A percentile compares a stretch with the other conserved stretches of the same genome.
Evolutionary conservation across 2,329 filamentous ascomycete species (phyloP).

Genomic region (Colletotrichum shisoi): DNA sequence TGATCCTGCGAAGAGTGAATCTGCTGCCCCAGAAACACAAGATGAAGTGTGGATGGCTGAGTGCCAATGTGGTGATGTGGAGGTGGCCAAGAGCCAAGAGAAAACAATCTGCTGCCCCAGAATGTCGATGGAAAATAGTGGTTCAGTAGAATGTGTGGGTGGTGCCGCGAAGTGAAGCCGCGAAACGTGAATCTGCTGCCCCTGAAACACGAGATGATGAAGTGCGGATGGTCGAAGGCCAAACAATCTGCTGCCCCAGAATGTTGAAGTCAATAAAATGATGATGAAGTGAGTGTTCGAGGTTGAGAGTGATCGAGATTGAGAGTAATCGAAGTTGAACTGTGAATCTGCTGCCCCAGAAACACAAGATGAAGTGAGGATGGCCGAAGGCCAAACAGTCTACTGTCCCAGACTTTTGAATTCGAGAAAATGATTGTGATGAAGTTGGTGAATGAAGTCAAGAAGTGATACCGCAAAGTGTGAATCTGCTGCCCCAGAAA

Average conservation of each 20-base stretch:
- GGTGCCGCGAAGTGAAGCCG: too few relatives aligned
- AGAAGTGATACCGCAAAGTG: too few relatives aligned
- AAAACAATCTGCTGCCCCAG: slow-evolving; percentile 44
- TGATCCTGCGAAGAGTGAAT: too few relatives aligned
- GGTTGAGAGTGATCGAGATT: too few relatives aligned
- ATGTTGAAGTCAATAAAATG: background rate
- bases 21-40: background rate
- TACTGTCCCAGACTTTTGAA: too few relatives aligned
- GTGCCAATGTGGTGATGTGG: background rate
- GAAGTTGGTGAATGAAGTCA: too few relatives aligned
- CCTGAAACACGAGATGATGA: background rate
- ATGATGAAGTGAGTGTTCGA: background rate
- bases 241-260: background rate
- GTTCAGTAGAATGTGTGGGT: too few relatives aligned
- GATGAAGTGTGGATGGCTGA: background rate
- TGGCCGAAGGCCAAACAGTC: slow-evolving; percentile 44
- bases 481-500: background rate
- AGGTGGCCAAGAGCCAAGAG: background rate
- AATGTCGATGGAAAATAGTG: too few relatives aligned
- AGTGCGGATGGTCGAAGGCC: background rate
- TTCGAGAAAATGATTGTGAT: too few relatives aligned
- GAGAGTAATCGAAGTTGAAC: too few relatives aligned
- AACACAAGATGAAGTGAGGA: background rate
- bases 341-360: background rate
- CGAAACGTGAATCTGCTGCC: background rate